Evolutionary conservation across 805 yeast genomes (phyloP).

Genomic region (Candida gorgasii): DNA sequence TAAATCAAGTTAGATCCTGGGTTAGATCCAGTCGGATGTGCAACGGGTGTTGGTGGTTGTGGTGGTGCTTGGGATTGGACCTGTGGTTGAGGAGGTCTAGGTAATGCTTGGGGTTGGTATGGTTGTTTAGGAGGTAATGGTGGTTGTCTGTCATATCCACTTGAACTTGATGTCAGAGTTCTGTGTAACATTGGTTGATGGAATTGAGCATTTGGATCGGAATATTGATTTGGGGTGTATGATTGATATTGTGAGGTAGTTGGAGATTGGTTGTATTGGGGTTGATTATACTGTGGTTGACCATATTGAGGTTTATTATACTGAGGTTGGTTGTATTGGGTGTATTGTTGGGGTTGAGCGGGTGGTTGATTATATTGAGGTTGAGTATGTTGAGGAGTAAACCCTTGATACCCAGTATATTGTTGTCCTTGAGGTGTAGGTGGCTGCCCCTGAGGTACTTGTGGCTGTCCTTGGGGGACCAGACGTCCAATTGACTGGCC

Average conservation of each 20-base stretch:
- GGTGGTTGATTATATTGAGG: background rate
- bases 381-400: background rate
- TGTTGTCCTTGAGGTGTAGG: conserved; percentile 6
- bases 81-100: background rate
- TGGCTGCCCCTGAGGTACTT: background rate
- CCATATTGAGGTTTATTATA: background rate
- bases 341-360: conserved; percentile 4
- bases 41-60: conserved; percentile 5
- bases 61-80: conserved; percentile 2
- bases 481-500: conserved; percentile 6
- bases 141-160: conserved; percentile 9
- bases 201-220: conserved; percentile 2
- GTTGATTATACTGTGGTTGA: conserved; percentile 5
- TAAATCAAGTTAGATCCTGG: conserved; percentile 21
- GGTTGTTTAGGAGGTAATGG: conserved; percentile 15
- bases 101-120: conserved; percentile 1
- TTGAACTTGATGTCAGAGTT: conserved; percentile 8
- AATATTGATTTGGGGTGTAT: background rate
- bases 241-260: background rate
- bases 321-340: background rate
- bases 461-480: background rate
- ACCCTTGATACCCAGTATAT: background rate
- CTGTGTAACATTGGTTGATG: conserved; percentile 11
- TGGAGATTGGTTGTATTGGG: conserved; percentile 2
- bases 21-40: conserved; percentile 1